Evolutionary conservation across 306 rosid species (phyloP).

Genomic region (Prunus mume): DNA sequence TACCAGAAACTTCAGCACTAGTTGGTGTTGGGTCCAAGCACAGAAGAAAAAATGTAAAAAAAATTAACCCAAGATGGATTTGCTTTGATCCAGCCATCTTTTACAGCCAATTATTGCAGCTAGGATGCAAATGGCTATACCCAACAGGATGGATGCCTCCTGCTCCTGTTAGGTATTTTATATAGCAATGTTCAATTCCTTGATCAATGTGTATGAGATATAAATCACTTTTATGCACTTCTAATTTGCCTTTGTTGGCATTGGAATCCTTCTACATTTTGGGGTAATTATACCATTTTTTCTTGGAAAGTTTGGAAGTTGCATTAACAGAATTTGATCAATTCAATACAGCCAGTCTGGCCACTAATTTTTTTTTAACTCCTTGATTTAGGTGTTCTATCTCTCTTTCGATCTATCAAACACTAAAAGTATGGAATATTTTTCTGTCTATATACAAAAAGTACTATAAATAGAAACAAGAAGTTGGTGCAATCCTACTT

Average conservation of each 20-base stretch:
- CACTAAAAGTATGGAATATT: not conserved
- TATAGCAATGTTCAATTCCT: too few relatives aligned
- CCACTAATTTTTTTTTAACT: too few relatives aligned
- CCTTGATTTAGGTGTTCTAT: too few relatives aligned
- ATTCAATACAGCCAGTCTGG: too few relatives aligned
- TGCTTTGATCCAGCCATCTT: constrained; percentile 11
- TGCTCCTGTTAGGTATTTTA: too few relatives aligned
- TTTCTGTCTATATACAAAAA: not conserved
- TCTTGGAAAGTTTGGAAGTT: not conserved
- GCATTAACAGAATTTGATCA: too few relatives aligned
- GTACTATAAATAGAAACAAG: not conserved
- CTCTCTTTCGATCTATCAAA: too few relatives aligned
- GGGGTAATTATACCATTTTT: not conserved
- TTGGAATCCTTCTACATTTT: not conserved
- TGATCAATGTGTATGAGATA: not conserved
- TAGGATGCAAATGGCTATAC: not conserved
- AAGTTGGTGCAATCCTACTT: not conserved
- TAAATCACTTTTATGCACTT: not conserved
- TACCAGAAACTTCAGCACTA: not conserved
- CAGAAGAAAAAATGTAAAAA: not conserved
- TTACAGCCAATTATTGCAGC: not conserved
- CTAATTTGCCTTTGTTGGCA: not conserved
- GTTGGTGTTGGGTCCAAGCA: constrained; percentile 1
- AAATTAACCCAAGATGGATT: not conserved
- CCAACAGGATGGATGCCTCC: not conserved